These are phyloP conservation scores for Herpetospermum pedunculosum DNA, from an alignment of 306 rosid genomes.

Conservation along the genomic window DNA sequence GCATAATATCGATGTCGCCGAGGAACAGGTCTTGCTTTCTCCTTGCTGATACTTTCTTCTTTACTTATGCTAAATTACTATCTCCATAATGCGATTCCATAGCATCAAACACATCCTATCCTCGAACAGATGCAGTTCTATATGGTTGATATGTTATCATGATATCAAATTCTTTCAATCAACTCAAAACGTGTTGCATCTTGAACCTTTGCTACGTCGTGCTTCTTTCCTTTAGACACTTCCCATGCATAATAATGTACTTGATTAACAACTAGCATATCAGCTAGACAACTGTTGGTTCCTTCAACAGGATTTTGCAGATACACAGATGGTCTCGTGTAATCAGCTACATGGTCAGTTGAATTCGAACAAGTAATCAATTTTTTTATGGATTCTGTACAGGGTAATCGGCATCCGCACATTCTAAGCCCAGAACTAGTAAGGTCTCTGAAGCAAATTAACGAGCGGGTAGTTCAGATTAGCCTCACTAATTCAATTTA, in stretches of 20 bases:
- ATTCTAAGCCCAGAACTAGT: constrained; percentile 66
- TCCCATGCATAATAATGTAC: neutral
- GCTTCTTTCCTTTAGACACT: neutral
- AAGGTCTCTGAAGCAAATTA: constrained; percentile 51
- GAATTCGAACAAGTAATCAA: neutral
- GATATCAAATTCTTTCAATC: neutral
- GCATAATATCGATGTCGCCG: constrained; percentile 35
- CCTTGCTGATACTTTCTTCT: constrained; percentile 6
- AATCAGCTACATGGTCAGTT: neutral
- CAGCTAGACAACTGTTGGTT: neutral
- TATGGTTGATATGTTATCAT: neutral
- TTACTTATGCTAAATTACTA: neutral
- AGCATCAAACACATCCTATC: neutral
- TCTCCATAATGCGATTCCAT: neutral
- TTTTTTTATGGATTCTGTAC: constrained; percentile 14
- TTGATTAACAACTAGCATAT: neutral
- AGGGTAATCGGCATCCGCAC: constrained; percentile 61
- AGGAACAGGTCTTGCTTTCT: constrained; percentile 50
- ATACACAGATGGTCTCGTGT: neutral
- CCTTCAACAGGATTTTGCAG: neutral
- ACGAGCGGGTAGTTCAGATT: constrained; percentile 77
- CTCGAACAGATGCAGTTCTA: neutral
- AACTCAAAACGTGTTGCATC: neutral
- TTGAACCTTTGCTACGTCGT: neutral
- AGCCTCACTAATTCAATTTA: constrained; percentile 80